phyloP scores from a whole-genome alignment of 768 basidiomycete genomes.

The Amanita brunnescens region DNA sequence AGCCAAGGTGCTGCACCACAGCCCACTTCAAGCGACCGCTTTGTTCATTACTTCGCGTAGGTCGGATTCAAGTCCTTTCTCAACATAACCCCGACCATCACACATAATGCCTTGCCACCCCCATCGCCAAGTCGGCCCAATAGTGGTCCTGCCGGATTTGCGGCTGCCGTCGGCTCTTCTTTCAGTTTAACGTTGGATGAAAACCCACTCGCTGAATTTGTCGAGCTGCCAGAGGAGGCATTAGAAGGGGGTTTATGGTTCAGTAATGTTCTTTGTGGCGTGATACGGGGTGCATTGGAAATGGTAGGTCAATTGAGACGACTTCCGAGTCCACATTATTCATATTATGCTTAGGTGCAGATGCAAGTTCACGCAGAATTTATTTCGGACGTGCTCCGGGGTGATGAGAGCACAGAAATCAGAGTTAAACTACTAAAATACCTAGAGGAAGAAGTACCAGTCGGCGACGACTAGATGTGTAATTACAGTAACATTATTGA shows the following conservation, averaged over 20 bases:
- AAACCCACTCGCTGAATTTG: slow-evolving; percentile 95
- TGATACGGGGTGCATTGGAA: slow-evolving; percentile 86
- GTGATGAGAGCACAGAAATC: slow-evolving; percentile 92
- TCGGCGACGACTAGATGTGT: slow-evolving; percentile 73
- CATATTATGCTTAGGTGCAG: slow-evolving; percentile 60
- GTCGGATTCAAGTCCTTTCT: slow-evolving; percentile 98
- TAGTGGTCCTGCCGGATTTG: slow-evolving; percentile 29
- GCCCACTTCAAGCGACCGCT: not conserved
- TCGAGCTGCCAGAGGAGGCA: slow-evolving; percentile 90
- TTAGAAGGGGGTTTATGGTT: slow-evolving; percentile 94
- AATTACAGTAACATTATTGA: no score
- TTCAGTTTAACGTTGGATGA: slow-evolving; percentile 90
- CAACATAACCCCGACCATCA: slow-evolving; percentile 80
- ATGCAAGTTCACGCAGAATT: slow-evolving; percentile 91
- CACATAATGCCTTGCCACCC: slow-evolving; percentile 52
- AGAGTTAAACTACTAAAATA: slow-evolving; percentile 85
- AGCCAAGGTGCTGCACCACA: slow-evolving; percentile 55
- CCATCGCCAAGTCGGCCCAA: slow-evolving; percentile 40
- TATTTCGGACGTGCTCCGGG: slow-evolving; percentile 81
- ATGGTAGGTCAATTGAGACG: slow-evolving; percentile 58
- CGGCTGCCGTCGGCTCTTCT: slow-evolving; percentile 40
- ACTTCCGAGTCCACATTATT: not conserved
- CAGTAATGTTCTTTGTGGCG: slow-evolving; percentile 93
- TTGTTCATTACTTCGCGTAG: slow-evolving; percentile 34
- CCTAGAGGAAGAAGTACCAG: slow-evolving; percentile 92